These are phyloP conservation scores for Cutaneotrichosporon cyanovorans DNA, from an alignment of 1,284 basidiomycete genomes.

Conservation along the genomic window DNA sequence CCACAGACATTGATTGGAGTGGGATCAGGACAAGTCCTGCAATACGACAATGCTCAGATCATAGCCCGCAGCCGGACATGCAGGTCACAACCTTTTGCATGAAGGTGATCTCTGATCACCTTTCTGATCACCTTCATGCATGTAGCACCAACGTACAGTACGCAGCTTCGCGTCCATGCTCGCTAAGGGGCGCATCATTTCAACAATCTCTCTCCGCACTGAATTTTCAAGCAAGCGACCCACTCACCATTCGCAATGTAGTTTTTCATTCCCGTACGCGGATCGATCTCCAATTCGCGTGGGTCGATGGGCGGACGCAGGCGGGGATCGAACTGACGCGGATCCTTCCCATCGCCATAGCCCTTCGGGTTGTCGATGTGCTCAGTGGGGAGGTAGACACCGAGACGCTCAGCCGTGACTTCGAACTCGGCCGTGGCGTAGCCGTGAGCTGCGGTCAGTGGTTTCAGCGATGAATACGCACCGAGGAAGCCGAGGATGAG, in stretches of 20 bases:
- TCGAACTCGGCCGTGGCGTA: conserved; percentile 62
- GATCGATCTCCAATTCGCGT: conserved; percentile 77
- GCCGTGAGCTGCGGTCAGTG: conserved; percentile 14
- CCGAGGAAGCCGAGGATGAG: conserved; percentile 75
- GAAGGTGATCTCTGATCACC: too few relatives aligned
- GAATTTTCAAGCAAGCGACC: too few relatives aligned
- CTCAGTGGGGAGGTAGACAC: conserved; percentile 77
- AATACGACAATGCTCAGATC: too few relatives aligned
- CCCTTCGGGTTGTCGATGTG: conserved; percentile 81
- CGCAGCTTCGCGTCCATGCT: too few relatives aligned
- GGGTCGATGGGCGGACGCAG: conserved; percentile 69
- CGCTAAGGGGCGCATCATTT: too few relatives aligned
- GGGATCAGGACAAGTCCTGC: too few relatives aligned
- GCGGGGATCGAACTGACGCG: conserved; percentile 66
- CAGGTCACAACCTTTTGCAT: too few relatives aligned
- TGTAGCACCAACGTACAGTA: too few relatives aligned
- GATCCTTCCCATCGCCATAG: conserved; percentile 77
- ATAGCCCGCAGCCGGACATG: too few relatives aligned
- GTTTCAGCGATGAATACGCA: not conserved
- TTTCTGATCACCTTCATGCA: too few relatives aligned
- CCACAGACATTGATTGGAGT: too few relatives aligned
- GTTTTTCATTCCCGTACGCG: conserved; percentile 86
- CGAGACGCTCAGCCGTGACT: conserved; percentile 78
- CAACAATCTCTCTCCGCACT: not conserved
- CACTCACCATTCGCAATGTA: conserved; percentile 80